phyloP scores from a whole-genome alignment of 1,284 basidiomycete species.

The Anthracocystis panici-leucophaei region DNA sequence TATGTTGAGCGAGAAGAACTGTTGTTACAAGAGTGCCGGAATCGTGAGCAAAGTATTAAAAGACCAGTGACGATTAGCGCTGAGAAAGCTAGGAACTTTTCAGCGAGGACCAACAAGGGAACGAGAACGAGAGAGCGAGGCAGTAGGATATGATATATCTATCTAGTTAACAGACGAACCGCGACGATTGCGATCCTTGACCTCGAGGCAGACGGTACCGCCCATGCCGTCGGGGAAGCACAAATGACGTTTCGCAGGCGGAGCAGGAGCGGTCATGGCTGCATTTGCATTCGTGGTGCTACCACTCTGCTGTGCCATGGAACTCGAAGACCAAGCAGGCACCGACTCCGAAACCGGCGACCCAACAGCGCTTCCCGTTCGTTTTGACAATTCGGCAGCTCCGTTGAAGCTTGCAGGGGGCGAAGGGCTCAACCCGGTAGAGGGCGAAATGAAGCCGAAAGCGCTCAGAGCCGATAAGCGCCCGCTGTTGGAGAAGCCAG shows the following conservation, averaged over 20 bases:
- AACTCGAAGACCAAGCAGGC: slow-evolving; percentile 6
- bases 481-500: slow-evolving; percentile 27
- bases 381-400: slow-evolving; percentile 20
- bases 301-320: slow-evolving; percentile 2
- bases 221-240: slow-evolving; percentile 53
- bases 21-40: slow-evolving; percentile 17
- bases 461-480: slow-evolving; percentile 47
- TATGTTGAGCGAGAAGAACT: slow-evolving; percentile 5
- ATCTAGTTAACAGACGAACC: slow-evolving; percentile 38
- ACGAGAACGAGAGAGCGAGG: background rate
- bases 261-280: background rate
- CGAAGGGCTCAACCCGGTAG: slow-evolving; percentile 26
- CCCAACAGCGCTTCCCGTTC: slow-evolving; percentile 17
- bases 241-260: slow-evolving; percentile 34
- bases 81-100: background rate
- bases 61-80: background rate
- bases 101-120: background rate
- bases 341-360: slow-evolving; percentile 23
- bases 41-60: background rate
- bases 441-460: slow-evolving; percentile 39
- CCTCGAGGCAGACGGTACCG: slow-evolving; percentile 47
- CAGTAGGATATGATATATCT: background rate
- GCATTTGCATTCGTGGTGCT: background rate
- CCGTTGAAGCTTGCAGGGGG: slow-evolving; percentile 20
- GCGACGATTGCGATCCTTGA: slow-evolving; percentile 42